phyloP scores from a whole-genome alignment of 1,284 basidiomycete genomes.

The Trametes hirsuta region DNA sequence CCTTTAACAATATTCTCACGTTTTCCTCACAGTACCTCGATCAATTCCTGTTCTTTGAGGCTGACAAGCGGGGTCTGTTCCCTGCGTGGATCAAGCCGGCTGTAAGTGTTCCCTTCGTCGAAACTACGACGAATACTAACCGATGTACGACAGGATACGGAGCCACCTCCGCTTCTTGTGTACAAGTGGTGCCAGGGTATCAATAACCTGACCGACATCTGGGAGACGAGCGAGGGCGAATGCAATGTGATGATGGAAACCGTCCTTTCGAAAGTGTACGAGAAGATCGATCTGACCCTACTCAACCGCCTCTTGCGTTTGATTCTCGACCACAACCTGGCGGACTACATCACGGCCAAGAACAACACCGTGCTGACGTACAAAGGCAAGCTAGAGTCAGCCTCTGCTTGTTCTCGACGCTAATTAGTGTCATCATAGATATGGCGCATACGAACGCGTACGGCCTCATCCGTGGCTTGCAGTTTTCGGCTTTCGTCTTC shows the following conservation, averaged over 20 bases:
- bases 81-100: slow-evolving; percentile 98
- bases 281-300: slow-evolving; percentile 95
- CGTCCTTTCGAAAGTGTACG: slow-evolving; percentile 92
- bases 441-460: slow-evolving; percentile 94
- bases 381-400: slow-evolving; percentile 61
- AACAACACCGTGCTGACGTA: slow-evolving; percentile 95
- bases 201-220: slow-evolving; percentile 92
- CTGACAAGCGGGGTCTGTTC: slow-evolving; percentile 97
- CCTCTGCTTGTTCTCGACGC: background rate
- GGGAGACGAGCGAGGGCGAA: slow-evolving; percentile 96
- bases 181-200: slow-evolving; percentile 98
- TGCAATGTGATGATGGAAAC: slow-evolving; percentile 99
- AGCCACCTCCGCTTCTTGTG: slow-evolving; percentile 93
- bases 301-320: slow-evolving; percentile 92
- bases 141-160: slow-evolving; percentile 69
- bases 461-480: slow-evolving; percentile 92
- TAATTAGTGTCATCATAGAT: slow-evolving; percentile 42
- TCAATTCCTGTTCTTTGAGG: slow-evolving; percentile 89
- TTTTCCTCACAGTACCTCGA: slow-evolving; percentile 72
- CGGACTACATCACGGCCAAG: slow-evolving; percentile 97
- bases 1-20: slow-evolving; percentile 23
- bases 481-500: slow-evolving; percentile 97
- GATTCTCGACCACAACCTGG: slow-evolving; percentile 96
- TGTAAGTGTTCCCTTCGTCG: slow-evolving; percentile 35
- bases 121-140: background rate